Percentiles rank a stretch among this genome's conserved stretches.
These are phyloP conservation scores for Aciculosporium take DNA, from an alignment of 2,329 filamentous ascomycete species.

Conservation along the genomic window DNA sequence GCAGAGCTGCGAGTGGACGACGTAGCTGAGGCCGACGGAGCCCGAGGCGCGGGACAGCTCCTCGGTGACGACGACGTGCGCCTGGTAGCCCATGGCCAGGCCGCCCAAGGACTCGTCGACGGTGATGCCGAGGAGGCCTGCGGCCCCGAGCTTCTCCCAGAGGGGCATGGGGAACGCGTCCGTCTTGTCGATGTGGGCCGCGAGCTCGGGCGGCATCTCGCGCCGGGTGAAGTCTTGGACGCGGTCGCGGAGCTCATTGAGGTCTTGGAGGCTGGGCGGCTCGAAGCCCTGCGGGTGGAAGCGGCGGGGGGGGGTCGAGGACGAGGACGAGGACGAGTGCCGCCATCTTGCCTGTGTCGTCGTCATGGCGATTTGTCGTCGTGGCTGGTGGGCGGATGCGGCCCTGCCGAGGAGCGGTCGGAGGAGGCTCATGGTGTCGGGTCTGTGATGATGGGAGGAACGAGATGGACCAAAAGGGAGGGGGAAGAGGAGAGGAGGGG, in stretches of 20 bases:
- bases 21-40: conserved; percentile 80
- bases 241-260: conserved; percentile 66
- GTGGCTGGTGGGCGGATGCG: too few relatives aligned
- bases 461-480: too few relatives aligned
- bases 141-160: conserved; percentile 88
- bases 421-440: too few relatives aligned
- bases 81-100: conserved; percentile 85
- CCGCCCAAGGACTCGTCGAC: conserved; percentile 87
- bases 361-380: not conserved
- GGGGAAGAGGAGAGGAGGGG: too few relatives aligned
- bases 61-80: conserved; percentile 90
- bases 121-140: conserved; percentile 83
- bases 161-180: conserved; percentile 84
- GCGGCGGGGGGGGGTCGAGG: conserved; percentile 39
- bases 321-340: conserved; percentile 29
- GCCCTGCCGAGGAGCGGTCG: too few relatives aligned
- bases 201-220: conserved; percentile 74
- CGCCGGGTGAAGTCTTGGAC: conserved; percentile 82
- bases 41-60: conserved; percentile 79
- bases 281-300: conserved; percentile 52
- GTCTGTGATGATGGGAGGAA: too few relatives aligned
- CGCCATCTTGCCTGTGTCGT: conserved; percentile 20
- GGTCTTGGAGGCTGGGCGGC: conserved; percentile 55
- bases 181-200: conserved; percentile 63
- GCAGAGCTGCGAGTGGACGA: conserved; percentile 89